Conservation (phyloP, 352 stramenopile genomes). For the Phytophthora fragariae region DNA sequence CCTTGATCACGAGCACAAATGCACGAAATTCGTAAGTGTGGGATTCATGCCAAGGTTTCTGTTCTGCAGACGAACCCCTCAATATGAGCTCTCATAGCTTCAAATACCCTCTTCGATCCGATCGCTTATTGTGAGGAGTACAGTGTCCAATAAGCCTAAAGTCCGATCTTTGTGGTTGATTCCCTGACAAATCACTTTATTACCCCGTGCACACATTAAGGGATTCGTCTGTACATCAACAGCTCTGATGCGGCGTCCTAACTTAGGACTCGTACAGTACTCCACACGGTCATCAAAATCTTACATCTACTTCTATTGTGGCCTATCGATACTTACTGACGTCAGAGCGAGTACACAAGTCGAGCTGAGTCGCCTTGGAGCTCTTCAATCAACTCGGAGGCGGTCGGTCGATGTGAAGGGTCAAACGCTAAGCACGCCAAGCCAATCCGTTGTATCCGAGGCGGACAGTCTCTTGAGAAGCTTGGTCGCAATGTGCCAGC, state of each 20-base stretch:
- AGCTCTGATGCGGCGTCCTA: not conserved
- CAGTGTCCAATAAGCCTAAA: too few relatives aligned
- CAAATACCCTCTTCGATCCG: too few relatives aligned
- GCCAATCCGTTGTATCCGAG: conserved; percentile 24
- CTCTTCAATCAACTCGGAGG: not conserved
- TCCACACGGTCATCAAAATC: too few relatives aligned
- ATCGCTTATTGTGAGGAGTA: too few relatives aligned
- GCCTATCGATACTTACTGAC: not conserved
- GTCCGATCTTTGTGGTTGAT: too few relatives aligned
- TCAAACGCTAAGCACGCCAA: conserved; percentile 30
- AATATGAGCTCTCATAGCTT: too few relatives aligned
- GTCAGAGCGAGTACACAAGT: not conserved
- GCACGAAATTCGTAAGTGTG: not conserved
- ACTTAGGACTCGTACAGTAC: too few relatives aligned
- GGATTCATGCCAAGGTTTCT: not conserved
- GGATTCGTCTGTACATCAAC: too few relatives aligned
- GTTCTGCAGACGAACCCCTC: too few relatives aligned
- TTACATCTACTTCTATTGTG: too few relatives aligned
- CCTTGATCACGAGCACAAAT: not conserved
- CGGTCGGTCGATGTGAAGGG: not conserved
- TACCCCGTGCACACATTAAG: too few relatives aligned
- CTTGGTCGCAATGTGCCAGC: conserved; percentile 47
- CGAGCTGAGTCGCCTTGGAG: not conserved
- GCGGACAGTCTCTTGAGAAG: conserved; percentile 50
- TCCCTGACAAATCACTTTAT: too few relatives aligned